phyloP scores from a whole-genome alignment of 2,329 filamentous ascomycete species.

The Ceratocystis albifundus region DNA sequence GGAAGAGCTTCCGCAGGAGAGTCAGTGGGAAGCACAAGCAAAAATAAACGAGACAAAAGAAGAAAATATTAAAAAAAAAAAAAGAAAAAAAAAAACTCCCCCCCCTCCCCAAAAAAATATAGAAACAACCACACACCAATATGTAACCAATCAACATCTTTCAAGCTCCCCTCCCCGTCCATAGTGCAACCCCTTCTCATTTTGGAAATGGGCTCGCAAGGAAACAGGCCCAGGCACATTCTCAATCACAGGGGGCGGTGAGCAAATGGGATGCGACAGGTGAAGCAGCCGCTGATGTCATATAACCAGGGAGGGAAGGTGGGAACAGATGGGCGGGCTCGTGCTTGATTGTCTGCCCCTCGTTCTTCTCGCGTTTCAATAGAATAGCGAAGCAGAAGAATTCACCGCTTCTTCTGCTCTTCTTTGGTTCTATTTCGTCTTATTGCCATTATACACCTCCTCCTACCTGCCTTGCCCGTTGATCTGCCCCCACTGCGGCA shows the following conservation, averaged over 20 bases:
- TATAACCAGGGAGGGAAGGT: neutral
- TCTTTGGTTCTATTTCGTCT: neutral
- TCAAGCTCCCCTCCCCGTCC: neutral
- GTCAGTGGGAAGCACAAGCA: neutral
- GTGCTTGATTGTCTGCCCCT: neutral
- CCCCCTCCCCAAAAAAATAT: neutral
- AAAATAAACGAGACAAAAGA: neutral
- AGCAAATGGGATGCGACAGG: neutral
- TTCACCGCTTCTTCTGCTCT: slow-evolving; percentile 2
- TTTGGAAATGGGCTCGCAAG: neutral
- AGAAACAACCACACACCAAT: neutral
- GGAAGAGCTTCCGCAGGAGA: neutral
- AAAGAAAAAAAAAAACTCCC: neutral
- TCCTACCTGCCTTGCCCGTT: neutral
- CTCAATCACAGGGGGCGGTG: slow-evolving; percentile 11
- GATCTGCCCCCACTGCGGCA: neutral
- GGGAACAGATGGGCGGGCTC: neutral
- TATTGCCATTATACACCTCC: no score
- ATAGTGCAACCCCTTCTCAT: neutral
- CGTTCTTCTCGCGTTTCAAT: neutral
- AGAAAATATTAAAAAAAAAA: neutral
- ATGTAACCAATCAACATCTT: neutral
- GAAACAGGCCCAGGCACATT: neutral
- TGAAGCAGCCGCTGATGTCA: slow-evolving; percentile 5
- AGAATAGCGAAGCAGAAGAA: neutral